Base-by-base conservation (phyloP, 768 basidiomycete genomes). In the Pisolithus tinctorius region DNA sequence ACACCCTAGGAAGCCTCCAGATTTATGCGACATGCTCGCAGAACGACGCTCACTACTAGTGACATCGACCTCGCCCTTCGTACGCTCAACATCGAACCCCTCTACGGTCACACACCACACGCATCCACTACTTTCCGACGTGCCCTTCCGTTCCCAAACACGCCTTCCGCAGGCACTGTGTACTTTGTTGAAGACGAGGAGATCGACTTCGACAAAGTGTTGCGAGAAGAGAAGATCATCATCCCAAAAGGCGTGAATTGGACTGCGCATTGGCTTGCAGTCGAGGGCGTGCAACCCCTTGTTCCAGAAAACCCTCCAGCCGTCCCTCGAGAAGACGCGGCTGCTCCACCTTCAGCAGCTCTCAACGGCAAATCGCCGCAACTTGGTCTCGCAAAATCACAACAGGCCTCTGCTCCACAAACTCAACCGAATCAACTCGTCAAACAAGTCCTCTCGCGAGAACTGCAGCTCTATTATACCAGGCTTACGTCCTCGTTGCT, bases 111-210 rank as follows among this genome's bases (percentile, higher is more conserved):
- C 41, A 60, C 58, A 4, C 63, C 66, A 0, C 62, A 67, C 29
- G 66, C 60, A 0, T 66, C 66, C n/a, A 65, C 66, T 23, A 65
- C 62, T 1, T 67, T 67, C 53, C 66, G 80, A 60, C 77, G 71
- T 44, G 72, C 74, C 40, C 75, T 74, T 40, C 71, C 79, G 29
- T 73, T 72, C 58, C 67, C 74, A 10, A 70, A 78, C 53, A 48
- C 65, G 16, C 55, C 63, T 17, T 66, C 75, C 4, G 79, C 81
- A 5, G 88, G 86, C 1, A 71, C 88, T 3, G 86, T 98, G 4
- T 97, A 92, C 71, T 93, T 92, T 60, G 82, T 95, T 16, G 92
- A 96, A 54, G 96, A 99, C 63, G 93, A 97, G 59, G 96, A 98
- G 68, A 86, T 99, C 45, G 96, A 98, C 69, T 93, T 99, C 60